Conservation (phyloP, 306 rosid genomes). For the Citrullus mucosospermus region DNA sequence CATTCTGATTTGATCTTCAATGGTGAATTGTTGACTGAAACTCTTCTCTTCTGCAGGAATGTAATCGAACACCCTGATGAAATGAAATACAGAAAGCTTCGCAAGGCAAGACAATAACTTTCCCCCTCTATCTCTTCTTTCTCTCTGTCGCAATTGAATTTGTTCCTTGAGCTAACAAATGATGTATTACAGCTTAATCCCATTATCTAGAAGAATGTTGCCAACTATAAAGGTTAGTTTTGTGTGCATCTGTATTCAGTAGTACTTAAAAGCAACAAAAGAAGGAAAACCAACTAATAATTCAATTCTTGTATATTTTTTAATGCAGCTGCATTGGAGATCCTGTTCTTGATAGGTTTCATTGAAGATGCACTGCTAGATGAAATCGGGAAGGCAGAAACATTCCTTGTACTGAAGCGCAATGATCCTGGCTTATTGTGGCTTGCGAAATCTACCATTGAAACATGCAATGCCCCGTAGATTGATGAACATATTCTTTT, state of each 20-base stretch:
- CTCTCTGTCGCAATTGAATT: background rate
- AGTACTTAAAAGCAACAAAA: background rate
- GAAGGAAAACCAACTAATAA: background rate
- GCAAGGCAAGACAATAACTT: conserved; percentile 41
- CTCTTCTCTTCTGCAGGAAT: conserved; percentile 43
- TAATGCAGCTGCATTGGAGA: conserved; percentile 71
- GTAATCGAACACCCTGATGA: conserved; percentile 72
- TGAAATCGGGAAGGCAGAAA: conserved; percentile 57
- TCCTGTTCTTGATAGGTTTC: conserved; percentile 56
- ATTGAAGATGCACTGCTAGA: conserved; percentile 49
- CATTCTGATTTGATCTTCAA: background rate
- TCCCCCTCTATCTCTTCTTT: background rate
- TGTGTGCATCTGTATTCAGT: conserved; percentile 4
- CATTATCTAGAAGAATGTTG: conserved; percentile 46
- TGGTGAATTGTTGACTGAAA: conserved; percentile 7
- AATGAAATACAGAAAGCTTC: conserved; percentile 53
- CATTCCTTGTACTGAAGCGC: conserved; percentile 70
- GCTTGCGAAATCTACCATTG: conserved; percentile 86
- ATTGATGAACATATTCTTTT: background rate
- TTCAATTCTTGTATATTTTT: background rate
- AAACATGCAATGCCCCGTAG: conserved; percentile 34
- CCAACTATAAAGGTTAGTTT: conserved; percentile 53
- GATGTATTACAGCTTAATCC: conserved; percentile 66
- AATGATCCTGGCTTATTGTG: conserved; percentile 87
- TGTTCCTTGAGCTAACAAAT: conserved; percentile 2